A percentile compares a stretch with the other conserved stretches of the same genome.
phyloP scores from a whole-genome alignment of 1,139 yeast species.

The Yamadazyma pseudoaaseri region DNA sequence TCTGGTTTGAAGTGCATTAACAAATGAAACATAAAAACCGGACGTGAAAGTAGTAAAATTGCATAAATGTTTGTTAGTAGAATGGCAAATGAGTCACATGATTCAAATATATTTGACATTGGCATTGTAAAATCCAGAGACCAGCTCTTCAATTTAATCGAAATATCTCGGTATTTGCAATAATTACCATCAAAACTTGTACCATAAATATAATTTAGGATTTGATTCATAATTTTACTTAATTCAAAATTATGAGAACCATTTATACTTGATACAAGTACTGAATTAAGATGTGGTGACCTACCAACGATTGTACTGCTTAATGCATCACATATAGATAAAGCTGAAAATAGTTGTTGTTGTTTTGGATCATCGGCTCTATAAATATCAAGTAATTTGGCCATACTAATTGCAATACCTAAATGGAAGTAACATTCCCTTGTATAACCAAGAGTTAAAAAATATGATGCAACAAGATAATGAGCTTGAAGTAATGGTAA shows the following conservation, averaged over 20 bases:
- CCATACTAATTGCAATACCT: constrained; percentile 24
- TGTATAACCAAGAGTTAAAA: constrained; percentile 37
- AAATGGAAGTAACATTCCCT: constrained; percentile 40
- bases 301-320: constrained; percentile 8
- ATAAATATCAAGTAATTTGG: constrained; percentile 26
- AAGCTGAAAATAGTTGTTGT: neutral
- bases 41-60: constrained; percentile 42
- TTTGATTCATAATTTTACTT: constrained; percentile 2
- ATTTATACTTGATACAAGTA: neutral
- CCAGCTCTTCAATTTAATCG: constrained; percentile 42
- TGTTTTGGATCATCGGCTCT: neutral
- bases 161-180: constrained; percentile 20
- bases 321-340: constrained; percentile 8
- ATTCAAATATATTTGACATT: too few relatives aligned
- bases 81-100: neutral
- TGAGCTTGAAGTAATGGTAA: constrained; percentile 30
- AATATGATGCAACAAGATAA: constrained; percentile 35
- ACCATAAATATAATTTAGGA: constrained; percentile 21
- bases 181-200: constrained; percentile 14
- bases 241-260: constrained; percentile 1
- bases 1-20: constrained; percentile 2
- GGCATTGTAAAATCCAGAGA: constrained; percentile 13
- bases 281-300: constrained; percentile 4
- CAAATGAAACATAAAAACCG: constrained; percentile 38
- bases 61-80: constrained; percentile 35